Conservation (phyloP, 73 alveolate species). For the Paramecium octaurelia region DNA sequence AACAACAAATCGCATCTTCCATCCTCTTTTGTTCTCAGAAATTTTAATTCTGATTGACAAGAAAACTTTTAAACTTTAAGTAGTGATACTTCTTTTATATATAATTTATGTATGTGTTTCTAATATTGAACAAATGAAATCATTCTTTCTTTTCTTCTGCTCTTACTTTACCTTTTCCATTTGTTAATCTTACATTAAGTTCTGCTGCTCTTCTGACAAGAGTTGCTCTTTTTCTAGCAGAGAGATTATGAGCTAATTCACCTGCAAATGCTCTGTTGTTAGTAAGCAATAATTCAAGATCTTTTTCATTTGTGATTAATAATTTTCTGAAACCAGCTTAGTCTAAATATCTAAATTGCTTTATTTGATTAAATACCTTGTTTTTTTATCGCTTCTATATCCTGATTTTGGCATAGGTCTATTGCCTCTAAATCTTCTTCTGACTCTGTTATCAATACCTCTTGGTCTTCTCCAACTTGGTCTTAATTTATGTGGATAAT, state of each 20-base stretch:
- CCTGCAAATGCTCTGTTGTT: constrained; percentile 97
- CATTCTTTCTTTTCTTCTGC: constrained; percentile 69
- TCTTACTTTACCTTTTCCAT: constrained; percentile 86
- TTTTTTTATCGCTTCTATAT: constrained; percentile 91
- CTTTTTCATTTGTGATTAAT: constrained; percentile 85
- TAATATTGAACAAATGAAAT: background rate
- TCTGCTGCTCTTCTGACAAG: constrained; percentile 96
- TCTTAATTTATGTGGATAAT: constrained; percentile 58
- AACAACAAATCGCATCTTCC: background rate
- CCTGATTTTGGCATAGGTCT: constrained; percentile 94
- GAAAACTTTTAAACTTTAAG: background rate
- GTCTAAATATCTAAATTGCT: constrained; percentile 68
- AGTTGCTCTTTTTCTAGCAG: constrained; percentile 90
- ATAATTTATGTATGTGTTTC: background rate
- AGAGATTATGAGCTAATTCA: constrained; percentile 92
- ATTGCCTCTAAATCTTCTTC: constrained; percentile 98
- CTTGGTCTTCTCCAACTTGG: constrained; percentile 98
- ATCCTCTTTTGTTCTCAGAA: background rate
- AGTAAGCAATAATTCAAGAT: constrained; percentile 96
- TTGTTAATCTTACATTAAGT: constrained; percentile 92
- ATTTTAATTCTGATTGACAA: background rate
- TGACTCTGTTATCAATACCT: constrained; percentile 98
- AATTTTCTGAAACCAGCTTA: constrained; percentile 94
- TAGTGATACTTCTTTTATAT: background rate
- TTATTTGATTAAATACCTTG: constrained; percentile 44